Evolutionary conservation across 2,329 filamentous ascomycete species (phyloP).

Genomic region (Colletotrichum acutatum): DNA sequence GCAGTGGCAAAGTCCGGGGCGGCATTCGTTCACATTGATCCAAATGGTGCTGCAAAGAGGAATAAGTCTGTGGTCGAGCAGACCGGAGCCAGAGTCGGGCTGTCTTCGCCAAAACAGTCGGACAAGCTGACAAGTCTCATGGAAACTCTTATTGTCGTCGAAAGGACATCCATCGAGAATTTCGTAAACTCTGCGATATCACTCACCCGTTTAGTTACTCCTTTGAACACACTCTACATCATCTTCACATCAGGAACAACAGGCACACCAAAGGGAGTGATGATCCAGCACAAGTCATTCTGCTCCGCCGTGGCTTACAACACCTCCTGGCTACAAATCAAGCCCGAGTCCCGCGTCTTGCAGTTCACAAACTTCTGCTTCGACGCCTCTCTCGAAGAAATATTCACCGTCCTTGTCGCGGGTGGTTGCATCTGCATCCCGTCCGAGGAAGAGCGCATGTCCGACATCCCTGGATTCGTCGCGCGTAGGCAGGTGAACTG

Average conservation of each 20-base stretch:
- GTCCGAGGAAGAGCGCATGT: slow-evolving; percentile 51
- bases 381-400: slow-evolving; percentile 63
- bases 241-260: slow-evolving; percentile 67
- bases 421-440: slow-evolving; percentile 54
- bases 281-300: slow-evolving; percentile 45
- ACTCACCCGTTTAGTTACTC: not conserved
- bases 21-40: slow-evolving; percentile 45
- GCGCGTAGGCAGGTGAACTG: slow-evolving; percentile 61
- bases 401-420: slow-evolving; percentile 60
- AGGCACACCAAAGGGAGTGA: slow-evolving; percentile 60
- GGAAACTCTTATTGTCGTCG: not conserved
- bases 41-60: slow-evolving; percentile 8
- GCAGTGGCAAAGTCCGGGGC: slow-evolving; percentile 46
- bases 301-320: slow-evolving; percentile 37
- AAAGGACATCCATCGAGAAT: not conserved
- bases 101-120: slow-evolving; percentile 1
- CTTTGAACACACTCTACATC: slow-evolving; percentile 43
- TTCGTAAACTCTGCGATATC: not conserved
- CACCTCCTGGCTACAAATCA: slow-evolving; percentile 20
- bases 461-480: slow-evolving; percentile 61
- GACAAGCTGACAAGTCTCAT: not conserved
- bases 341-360: not conserved
- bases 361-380: slow-evolving; percentile 66
- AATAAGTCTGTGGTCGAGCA: slow-evolving; percentile 18
- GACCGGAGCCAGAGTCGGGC: slow-evolving; percentile 1